These are phyloP conservation scores for Candida ascalaphidarum DNA, from an alignment of 805 yeast species.

Conservation along the genomic window DNA sequence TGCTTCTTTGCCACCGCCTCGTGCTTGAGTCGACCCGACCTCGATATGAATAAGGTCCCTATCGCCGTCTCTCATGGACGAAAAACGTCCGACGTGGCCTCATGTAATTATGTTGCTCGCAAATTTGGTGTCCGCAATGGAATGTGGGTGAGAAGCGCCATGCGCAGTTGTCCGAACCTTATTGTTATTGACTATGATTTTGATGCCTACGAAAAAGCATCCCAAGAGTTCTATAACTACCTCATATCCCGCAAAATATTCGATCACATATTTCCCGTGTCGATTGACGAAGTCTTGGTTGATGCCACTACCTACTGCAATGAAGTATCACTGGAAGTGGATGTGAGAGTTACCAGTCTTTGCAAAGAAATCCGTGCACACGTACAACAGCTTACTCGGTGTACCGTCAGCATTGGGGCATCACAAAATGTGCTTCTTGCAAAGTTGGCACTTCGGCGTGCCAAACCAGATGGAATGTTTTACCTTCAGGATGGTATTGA, in stretches of 20 bases:
- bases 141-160: constrained; percentile 77
- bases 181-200: constrained; percentile 66
- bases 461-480: constrained; percentile 72
- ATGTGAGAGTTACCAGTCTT: constrained; percentile 9
- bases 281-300: constrained; percentile 85
- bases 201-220: constrained; percentile 56
- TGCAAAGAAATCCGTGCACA: constrained; percentile 28
- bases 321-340: constrained; percentile 1
- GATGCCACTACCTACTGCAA: constrained; percentile 40
- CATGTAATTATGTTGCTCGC: constrained; percentile 87
- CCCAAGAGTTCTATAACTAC: constrained; percentile 56
- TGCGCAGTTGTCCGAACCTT: constrained; percentile 55
- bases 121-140: constrained; percentile 75
- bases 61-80: constrained; percentile 61
- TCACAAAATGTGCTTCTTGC: constrained; percentile 70
- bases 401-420: constrained; percentile 77
- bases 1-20: constrained; percentile 91
- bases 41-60: constrained; percentile 41
- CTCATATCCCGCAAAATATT: constrained; percentile 38
- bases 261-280: constrained; percentile 62
- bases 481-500: constrained; percentile 20
- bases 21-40: constrained; percentile 44
- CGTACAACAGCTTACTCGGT: constrained; percentile 38
- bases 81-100: constrained; percentile 69
- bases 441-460: constrained; percentile 58